Conservation (phyloP, 1,139 yeast species). For the Eremothecium coryli region DNA sequence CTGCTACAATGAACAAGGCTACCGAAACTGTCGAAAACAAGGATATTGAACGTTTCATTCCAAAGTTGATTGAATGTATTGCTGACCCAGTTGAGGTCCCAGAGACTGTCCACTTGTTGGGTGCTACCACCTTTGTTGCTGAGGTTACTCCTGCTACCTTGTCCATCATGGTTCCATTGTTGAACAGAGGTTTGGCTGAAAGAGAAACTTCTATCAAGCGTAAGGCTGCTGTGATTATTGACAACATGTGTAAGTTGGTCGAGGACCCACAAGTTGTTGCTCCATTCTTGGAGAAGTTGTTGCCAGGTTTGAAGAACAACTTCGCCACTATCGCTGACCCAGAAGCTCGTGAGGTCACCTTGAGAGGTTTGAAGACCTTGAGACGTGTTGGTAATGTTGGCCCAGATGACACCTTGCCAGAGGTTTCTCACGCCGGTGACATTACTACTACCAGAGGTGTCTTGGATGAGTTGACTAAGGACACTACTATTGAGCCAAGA, state of each 20-base stretch:
- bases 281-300: slow-evolving; percentile 91
- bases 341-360: slow-evolving; percentile 97
- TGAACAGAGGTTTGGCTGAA: slow-evolving; percentile 98
- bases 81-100: slow-evolving; percentile 96
- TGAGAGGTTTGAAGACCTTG: slow-evolving; percentile 93
- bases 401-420: slow-evolving; percentile 83
- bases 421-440: slow-evolving; percentile 98
- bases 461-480: slow-evolving; percentile 62
- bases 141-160: slow-evolving; percentile 99
- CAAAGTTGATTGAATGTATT: slow-evolving; percentile 92
- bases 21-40: slow-evolving; percentile 98
- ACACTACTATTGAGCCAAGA: slow-evolving; percentile 58
- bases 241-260: slow-evolving; percentile 99
- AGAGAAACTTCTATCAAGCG: slow-evolving; percentile 99
- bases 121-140: slow-evolving; percentile 99
- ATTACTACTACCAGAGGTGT: slow-evolving; percentile 75
- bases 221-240: slow-evolving; percentile 98
- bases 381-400: slow-evolving; percentile 98
- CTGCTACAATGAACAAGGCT: slow-evolving; percentile 89
- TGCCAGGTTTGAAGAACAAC: slow-evolving; percentile 94
- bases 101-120: slow-evolving; percentile 96
- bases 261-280: slow-evolving; percentile 99
- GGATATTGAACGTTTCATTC: slow-evolving; percentile 98
- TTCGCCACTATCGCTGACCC: slow-evolving; percentile 97
- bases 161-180: slow-evolving; percentile 98